Base-by-base conservation (phyloP, 2,329 filamentous ascomycete species). In the Westerdykella sp. region DNA sequence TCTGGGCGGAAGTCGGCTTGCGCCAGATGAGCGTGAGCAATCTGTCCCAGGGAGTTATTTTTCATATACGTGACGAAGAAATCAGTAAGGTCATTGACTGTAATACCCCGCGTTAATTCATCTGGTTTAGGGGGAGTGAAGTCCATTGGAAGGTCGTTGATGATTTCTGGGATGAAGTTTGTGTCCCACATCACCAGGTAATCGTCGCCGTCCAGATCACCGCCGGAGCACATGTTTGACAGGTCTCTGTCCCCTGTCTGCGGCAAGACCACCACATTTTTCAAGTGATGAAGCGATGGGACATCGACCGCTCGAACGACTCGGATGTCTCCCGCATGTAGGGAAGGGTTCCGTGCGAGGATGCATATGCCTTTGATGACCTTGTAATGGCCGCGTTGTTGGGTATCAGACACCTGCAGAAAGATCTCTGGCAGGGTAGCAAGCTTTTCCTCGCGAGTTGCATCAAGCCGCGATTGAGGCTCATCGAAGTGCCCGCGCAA, bases 41-140 rank as follows among this genome's bases (percentile, higher is more conserved):
- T 95, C 3, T 76, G 74, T 1, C 82, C 81, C 2, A 98, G 76
- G 11, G 79, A 79, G 58, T 97, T 87, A 51, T 94, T 90, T 69
- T 94, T 93, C 79, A 97, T 90, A 56, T 95, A 95, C 3, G 79
- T 79, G 23, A 95, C 85, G 56, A 96, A 97, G 68, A 97, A 97
- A 0, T 81, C 76, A 22, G 80, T 83, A 37, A 97, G 78, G 47
- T 95, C 85, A 5, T 80, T 71, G 1, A 86, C 77, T 0, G 77
- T 79, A 11, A 96, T 86, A 4, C 81, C 75, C 1, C 77, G 71
- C 5, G 78, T 66, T 6, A 84, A 71, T 15, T 75, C 70, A 11
- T 71, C 60, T 0, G 84, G 79, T 35, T 73, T 71, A 0, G 79
- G 72, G 0, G 80, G 72, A 0, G 74, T 72, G 57, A 89, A 93